phyloP scores from a whole-genome alignment of 495 filamentous ascomycete species.

The Aspergillus homomorphus region DNA sequence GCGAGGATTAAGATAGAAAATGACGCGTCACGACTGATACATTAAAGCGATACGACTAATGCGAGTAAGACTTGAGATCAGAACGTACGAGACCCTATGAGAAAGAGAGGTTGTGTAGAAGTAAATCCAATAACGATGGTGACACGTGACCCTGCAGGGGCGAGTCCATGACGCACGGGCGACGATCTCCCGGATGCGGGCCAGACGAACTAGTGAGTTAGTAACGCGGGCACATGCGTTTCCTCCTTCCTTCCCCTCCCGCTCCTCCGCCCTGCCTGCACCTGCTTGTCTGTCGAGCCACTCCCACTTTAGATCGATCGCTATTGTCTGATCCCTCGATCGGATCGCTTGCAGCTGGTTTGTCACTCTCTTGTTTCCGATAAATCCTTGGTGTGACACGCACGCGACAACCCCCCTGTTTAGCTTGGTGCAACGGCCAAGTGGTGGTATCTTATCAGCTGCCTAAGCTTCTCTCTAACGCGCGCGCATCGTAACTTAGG shows the following conservation, averaged over 20 bases:
- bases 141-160: constrained; percentile 36
- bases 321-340: background rate
- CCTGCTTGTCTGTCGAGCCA: background rate
- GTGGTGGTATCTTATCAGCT: constrained; percentile 18
- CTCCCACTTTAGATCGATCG: background rate
- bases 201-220: constrained; percentile 19
- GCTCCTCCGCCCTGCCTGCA: constrained; percentile 1
- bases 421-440: background rate
- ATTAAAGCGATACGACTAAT: background rate
- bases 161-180: constrained; percentile 33
- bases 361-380: background rate
- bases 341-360: background rate
- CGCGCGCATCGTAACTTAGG: background rate
- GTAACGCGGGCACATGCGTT: constrained; percentile 7
- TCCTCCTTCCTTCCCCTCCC: constrained; percentile 11
- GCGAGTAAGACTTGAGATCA: too few species aligned
- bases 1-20: constrained; percentile 47
- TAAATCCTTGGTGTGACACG: background rate
- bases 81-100: too few species aligned
- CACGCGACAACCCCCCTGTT: background rate
- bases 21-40: constrained; percentile 4
- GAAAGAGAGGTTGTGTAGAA: too few species aligned
- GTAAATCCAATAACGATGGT: background rate
- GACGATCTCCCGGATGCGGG: constrained; percentile 34
- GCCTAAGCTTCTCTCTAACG: background rate